Conservation (phyloP, 2,329 filamentous ascomycete species). For the Penicillium sp. region DNA sequence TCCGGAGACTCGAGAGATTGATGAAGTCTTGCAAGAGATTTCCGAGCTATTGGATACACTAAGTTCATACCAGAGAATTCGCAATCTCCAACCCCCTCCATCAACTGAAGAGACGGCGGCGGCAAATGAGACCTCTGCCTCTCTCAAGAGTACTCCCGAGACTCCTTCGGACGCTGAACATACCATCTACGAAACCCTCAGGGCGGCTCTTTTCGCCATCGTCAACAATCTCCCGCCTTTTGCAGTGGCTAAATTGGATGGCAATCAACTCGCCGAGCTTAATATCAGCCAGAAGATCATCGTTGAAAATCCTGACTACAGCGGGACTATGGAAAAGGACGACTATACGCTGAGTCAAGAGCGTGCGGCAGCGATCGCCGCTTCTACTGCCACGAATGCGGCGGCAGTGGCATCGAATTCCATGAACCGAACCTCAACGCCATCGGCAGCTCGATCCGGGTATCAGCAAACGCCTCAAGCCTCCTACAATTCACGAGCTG, state of each 20-base stretch:
- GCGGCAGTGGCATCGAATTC: conserved; percentile 26
- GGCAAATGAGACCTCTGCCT: conserved; percentile 17
- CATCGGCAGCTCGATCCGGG: conserved; percentile 26
- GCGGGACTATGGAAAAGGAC: conserved; percentile 78
- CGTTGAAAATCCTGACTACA: conserved; percentile 65
- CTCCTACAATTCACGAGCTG: conserved; percentile 32
- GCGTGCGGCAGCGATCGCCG: conserved; percentile 29
- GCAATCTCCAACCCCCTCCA: conserved; percentile 41
- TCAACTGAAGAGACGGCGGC: conserved; percentile 28
- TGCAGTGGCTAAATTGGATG: conserved; percentile 77
- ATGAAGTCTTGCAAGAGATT: conserved; percentile 51
- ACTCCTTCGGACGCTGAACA: conserved; percentile 52
- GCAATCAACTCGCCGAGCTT: conserved; percentile 75
- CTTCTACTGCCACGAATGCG: conserved; percentile 27
- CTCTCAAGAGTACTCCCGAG: conserved; percentile 39
- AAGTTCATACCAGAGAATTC: conserved; percentile 57
- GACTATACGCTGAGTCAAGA: conserved; percentile 54
- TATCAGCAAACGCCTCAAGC: conserved; percentile 26
- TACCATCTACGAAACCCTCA: conserved; percentile 64
- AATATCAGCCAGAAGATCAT: conserved; percentile 74
- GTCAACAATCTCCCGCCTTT: conserved; percentile 74
- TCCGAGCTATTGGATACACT: conserved; percentile 57
- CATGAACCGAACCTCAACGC: conserved; percentile 31
- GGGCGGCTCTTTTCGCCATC: conserved; percentile 66
- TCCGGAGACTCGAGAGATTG: conserved; percentile 40